A percentile compares a stretch with the other conserved stretches of the same genome.
Evolutionary conservation across 805 yeast genomes (phyloP).

Genomic region (Wickerhamomyces kurtzmanii): DNA sequence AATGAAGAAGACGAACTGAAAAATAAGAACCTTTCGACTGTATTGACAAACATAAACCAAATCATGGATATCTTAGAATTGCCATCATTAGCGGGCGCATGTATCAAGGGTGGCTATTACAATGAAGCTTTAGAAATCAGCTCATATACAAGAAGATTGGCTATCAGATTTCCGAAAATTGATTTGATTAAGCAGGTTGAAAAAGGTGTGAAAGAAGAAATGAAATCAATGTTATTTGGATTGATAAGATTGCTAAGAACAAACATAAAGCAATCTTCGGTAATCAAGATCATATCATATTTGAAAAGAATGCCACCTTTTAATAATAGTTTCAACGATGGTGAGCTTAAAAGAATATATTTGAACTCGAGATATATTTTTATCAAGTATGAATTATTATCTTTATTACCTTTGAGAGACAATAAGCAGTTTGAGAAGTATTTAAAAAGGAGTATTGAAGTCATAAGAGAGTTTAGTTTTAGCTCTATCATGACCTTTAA

Average conservation of each 20-base stretch:
- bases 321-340: constrained; percentile 16
- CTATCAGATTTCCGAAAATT: constrained; percentile 58
- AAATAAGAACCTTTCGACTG: constrained; percentile 21
- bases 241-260: constrained; percentile 63
- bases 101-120: constrained; percentile 79
- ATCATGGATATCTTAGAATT: constrained; percentile 73
- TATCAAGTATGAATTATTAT: constrained; percentile 49
- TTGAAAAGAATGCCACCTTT: constrained; percentile 58
- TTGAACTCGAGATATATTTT: constrained; percentile 62
- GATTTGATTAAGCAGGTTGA: constrained; percentile 40
- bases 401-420: constrained; percentile 45
- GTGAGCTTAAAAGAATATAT: constrained; percentile 43
- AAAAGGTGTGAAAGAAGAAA: constrained; percentile 42
- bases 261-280: constrained; percentile 67
- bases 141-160: constrained; percentile 58
- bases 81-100: constrained; percentile 75
- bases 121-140: constrained; percentile 85
- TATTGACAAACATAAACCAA: constrained; percentile 56
- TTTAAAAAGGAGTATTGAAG: constrained; percentile 72
- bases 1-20: constrained; percentile 7
- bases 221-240: constrained; percentile 59
- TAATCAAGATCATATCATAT: constrained; percentile 71
- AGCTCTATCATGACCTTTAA: constrained; percentile 59
- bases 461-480: constrained; percentile 75
- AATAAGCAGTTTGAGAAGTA: constrained; percentile 46